Conservation (phyloP, 495 filamentous ascomycete species). For the Aspergillus asperescens region DNA sequence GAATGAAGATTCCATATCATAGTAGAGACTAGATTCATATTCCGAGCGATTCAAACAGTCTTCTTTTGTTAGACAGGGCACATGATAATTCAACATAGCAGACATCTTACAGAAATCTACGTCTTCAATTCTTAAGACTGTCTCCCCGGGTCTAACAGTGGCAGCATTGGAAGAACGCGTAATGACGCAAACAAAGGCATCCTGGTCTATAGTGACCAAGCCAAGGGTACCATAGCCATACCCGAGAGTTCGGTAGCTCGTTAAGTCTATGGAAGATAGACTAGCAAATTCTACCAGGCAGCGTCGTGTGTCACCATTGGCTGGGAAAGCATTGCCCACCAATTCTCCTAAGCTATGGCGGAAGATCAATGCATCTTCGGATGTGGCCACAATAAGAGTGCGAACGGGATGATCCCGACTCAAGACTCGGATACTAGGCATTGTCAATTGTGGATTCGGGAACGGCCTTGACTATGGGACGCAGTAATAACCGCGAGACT, state of each 20-base stretch:
- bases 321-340: conserved; percentile 18
- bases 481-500: too few species aligned
- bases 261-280: conserved; percentile 58
- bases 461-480: neutral
- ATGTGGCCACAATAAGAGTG: conserved; percentile 75
- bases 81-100: neutral
- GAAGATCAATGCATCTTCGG: conserved; percentile 76
- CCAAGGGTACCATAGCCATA: conserved; percentile 87
- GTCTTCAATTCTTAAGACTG: conserved; percentile 74
- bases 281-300: conserved; percentile 85
- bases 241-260: conserved; percentile 67
- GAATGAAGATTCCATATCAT: conserved; percentile 53
- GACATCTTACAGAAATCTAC: conserved; percentile 73
- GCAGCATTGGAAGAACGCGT: conserved; percentile 72
- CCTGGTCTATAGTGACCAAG: conserved; percentile 74
- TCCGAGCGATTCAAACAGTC: conserved; percentile 80
- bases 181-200: conserved; percentile 92
- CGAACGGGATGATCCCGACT: conserved; percentile 69
- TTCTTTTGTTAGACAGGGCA: conserved; percentile 21
- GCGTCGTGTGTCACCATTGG: conserved; percentile 49
- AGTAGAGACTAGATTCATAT: conserved; percentile 67
- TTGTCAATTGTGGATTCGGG: conserved; percentile 11
- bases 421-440: conserved; percentile 40
- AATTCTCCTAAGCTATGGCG: conserved; percentile 60
- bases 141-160: conserved; percentile 78